These are phyloP conservation scores for Nitzschia inconspicua DNA, from an alignment of 108 stramenopile genomes.

Conservation along the genomic window DNA sequence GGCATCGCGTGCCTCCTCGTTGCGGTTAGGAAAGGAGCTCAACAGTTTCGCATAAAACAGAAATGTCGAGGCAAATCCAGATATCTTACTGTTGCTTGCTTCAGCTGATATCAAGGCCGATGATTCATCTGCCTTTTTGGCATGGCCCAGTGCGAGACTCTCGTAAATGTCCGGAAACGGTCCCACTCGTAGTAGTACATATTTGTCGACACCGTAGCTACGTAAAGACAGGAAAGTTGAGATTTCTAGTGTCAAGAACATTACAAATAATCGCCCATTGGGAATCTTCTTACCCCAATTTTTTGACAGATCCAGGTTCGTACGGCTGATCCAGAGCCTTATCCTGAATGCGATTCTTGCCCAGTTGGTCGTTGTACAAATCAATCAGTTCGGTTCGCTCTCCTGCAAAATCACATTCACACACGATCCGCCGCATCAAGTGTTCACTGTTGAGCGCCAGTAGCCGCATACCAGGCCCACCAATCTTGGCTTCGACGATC, in stretches of 20 bases:
- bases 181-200: slow-evolving; percentile 66
- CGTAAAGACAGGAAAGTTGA: neutral
- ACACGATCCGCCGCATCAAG: slow-evolving; percentile 76
- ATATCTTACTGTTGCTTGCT: slow-evolving; percentile 67
- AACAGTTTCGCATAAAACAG: slow-evolving; percentile 69
- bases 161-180: slow-evolving; percentile 82
- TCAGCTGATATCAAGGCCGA: slow-evolving; percentile 82
- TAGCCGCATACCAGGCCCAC: slow-evolving; percentile 61
- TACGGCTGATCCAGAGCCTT: slow-evolving; percentile 56
- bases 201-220: slow-evolving; percentile 80
- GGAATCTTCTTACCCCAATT: slow-evolving; percentile 43
- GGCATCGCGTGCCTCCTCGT: slow-evolving; percentile 74
- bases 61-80: slow-evolving; percentile 76
- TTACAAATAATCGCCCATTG: neutral
- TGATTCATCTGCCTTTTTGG: slow-evolving; percentile 45
- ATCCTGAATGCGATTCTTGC: slow-evolving; percentile 34
- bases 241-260: neutral
- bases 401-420: slow-evolving; percentile 57
- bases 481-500: slow-evolving; percentile 62
- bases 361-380: slow-evolving; percentile 70
- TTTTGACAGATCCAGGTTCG: slow-evolving; percentile 54
- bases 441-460: slow-evolving; percentile 74
- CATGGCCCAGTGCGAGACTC: slow-evolving; percentile 57
- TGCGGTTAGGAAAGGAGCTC: slow-evolving; percentile 43
- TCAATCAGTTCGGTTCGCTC: slow-evolving; percentile 37